Evolutionary conservation across 1,139 yeast genomes (phyloP), one percentile per base, ranked within the genome.

Genomic region (Geotrichum phurueaensis): DNA sequence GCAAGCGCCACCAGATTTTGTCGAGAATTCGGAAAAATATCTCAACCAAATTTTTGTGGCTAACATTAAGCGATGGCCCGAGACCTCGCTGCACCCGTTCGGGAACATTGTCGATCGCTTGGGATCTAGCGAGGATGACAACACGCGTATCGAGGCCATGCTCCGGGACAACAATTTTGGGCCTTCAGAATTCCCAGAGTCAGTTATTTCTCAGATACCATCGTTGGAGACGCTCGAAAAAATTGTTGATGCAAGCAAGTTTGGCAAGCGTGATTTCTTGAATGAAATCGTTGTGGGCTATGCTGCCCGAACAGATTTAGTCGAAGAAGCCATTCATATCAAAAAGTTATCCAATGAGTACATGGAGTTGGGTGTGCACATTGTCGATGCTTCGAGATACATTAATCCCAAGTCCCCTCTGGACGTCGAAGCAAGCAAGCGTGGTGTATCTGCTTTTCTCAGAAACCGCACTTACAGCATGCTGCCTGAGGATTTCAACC

Each of bases 61-160:
- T 0, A 87, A 96, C 2, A 92, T 94, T 68, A 94, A 94, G 73
- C 86, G 99, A 75, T 94, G 99, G 99, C 99, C 99, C 71, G 94
- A 94, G 74, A 94, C 98, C 23, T 92, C 98, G 0, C 81, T 94
- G 73, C 99, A 94, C 78, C 99, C 99, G 3, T 94, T 94, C 70
- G 99, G 99, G 68, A 91, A 97, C 43, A 78, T 94, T 64, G 87
- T 92, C 45, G 89, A 91, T 59, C 90, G 88, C 68, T 78, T 94
- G 66, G 98, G 98, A 43, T 81, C 83, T 56, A 84, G 89, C 69
- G 90, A 86, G 67, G 92, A 87, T 65, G 81, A 86, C 6, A 78
- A 80, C 43, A 88, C 92, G 55, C 97, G 91, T 72, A 84, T 91
- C 65, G 95, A 88, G 72, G 89, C 97, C 0, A 87, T 94, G 60